Base-by-base conservation (phyloP, 352 stramenopile species). In the Peronosclerospora sorghi region DNA sequence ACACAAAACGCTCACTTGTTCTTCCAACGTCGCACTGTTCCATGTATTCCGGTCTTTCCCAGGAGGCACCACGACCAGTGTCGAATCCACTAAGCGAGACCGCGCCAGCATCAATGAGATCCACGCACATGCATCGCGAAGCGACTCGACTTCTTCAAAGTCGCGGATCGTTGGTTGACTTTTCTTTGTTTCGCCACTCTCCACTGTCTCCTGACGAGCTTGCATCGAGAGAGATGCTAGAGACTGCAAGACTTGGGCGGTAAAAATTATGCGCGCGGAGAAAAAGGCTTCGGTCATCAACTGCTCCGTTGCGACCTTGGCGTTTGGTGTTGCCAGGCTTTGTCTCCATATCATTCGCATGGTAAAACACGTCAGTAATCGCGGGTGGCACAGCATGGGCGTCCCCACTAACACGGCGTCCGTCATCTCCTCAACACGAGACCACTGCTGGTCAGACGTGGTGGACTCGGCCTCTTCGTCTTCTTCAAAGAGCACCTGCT, bases 401-500 rank as follows among this genome's bases (percentile, higher is more conserved):
- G 54, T 59, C 2, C 54, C 51, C 14, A 54, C 45, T 20, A 71
- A 34, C 1, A 52, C 50, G 28, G 58, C 55, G 13, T 62, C 48
- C 8, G 48, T 54, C 6, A 35, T 20, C 6, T 71, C 43, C 15
- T 57, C 39, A 24, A 67, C 53, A 7, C 37, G 32, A 8, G 34
- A 40, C 27, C 48, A 41, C 17, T 45, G 44, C 20, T 52, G 39
- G 13, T 38, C 32, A 8, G 10, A 21, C 24, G 41, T 18, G n/a
- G 17, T 50, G 27, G 28, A 53, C 10, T 54, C 58, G 18, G 17
- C 17, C 10, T 68, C 53, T 24, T 80, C 65, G 17, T 83, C 71
- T 51, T 85, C 65, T 30, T 78, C 68, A 45, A 86, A 86, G 3
- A 88, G 46, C 8, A 88, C 75, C 29, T 74, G 68, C 21, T 77